Percentiles rank a stretch among this genome's conserved stretches.
These are phyloP conservation scores for Gaultheria prostrata DNA, from an alignment of 148 eudicot genomes.

Conservation along the genomic window DNA sequence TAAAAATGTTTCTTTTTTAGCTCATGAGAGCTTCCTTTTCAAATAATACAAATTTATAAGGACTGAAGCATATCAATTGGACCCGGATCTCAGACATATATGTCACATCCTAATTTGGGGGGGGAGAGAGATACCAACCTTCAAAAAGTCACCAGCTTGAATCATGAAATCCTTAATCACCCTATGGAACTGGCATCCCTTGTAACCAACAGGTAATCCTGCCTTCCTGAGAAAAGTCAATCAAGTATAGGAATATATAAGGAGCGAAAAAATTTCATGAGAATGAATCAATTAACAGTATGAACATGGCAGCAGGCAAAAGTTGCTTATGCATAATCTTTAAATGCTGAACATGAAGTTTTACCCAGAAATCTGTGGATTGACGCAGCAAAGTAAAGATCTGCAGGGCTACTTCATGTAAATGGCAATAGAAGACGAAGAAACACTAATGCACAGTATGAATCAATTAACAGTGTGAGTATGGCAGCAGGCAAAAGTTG, in stretches of 20 bases:
- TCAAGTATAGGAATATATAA: constrained; percentile 4
- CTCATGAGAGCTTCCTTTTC: not conserved
- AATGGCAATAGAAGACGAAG: not conserved
- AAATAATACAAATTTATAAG: not conserved
- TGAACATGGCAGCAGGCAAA: not conserved
- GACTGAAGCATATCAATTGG: not conserved
- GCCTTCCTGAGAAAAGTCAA: constrained; percentile 59
- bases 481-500: not conserved
- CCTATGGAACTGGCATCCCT: constrained; percentile 93
- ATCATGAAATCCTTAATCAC: constrained; percentile 97
- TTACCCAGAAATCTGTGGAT: not conserved
- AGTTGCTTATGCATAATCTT: not conserved
- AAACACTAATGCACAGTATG: not conserved
- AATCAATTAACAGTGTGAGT: too few species aligned
- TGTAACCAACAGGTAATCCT: constrained; percentile 95
- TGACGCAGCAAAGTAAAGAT: not conserved
- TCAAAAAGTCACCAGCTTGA: constrained; percentile 89
- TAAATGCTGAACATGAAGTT: not conserved
- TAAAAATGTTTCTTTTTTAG: not conserved
- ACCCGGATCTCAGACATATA: not conserved
- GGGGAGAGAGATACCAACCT: constrained; percentile 45
- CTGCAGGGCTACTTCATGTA: not conserved
- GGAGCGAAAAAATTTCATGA: not conserved
- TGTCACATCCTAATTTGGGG: not conserved
- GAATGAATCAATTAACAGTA: not conserved